Conservation (phyloP, 176 grass and related monocot species). For the Aegilops speltoides region DNA sequence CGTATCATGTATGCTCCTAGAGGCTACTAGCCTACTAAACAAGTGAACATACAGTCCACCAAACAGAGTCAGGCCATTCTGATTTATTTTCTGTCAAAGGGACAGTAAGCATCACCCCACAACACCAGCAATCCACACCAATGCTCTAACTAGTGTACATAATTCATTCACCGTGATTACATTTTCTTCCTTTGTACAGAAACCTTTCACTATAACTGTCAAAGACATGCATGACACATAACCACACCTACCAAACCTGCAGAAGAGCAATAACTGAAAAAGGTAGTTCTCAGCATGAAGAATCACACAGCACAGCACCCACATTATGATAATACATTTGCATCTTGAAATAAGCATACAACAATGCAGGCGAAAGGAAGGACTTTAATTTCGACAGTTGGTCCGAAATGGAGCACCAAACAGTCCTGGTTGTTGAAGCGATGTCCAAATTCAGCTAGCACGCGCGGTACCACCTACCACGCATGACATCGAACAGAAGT, state of each 20-base stretch:
- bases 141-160: not conserved
- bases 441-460: slow-evolving; percentile 5
- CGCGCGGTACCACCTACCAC: too few species aligned
- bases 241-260: not conserved
- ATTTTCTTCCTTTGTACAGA: not conserved
- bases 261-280: not conserved
- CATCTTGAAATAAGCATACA: not conserved
- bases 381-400: not conserved
- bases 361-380: not conserved
- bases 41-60: not conserved
- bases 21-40: not conserved
- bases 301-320: not conserved
- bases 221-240: not conserved
- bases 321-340: not conserved
- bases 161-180: not conserved
- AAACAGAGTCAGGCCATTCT: slow-evolving; percentile 7
- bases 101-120: not conserved
- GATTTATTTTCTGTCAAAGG: not conserved
- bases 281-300: not conserved
- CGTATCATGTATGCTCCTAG: not conserved
- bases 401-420: not conserved
- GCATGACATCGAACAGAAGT: not conserved
- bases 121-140: not conserved
- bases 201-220: not conserved
- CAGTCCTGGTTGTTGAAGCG: not conserved